phyloP scores from a whole-genome alignment of 2,329 filamentous ascomycete genomes.

The Venturia effusa region DNA sequence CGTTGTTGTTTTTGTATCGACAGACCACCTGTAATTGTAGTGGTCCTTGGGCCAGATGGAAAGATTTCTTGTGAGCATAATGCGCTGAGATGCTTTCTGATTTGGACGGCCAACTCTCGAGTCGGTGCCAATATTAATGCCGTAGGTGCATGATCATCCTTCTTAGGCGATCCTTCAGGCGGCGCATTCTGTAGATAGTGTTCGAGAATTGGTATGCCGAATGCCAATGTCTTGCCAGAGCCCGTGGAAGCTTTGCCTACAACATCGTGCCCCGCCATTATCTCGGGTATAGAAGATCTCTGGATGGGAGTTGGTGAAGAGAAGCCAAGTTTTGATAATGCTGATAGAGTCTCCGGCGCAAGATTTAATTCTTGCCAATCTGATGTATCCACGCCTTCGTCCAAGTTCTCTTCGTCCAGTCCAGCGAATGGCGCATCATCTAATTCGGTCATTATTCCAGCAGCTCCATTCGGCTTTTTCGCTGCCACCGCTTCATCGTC shows the following conservation, averaged over 20 bases:
- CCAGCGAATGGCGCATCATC: conserved; percentile 43
- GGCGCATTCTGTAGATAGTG: conserved; percentile 47
- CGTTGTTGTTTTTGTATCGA: conserved; percentile 93
- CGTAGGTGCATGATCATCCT: conserved; percentile 44
- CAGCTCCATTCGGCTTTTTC: background rate
- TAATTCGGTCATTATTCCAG: conserved; percentile 21
- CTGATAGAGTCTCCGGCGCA: conserved; percentile 58
- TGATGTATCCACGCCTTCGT: conserved; percentile 57
- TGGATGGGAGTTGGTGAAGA: conserved; percentile 75
- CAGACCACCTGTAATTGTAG: conserved; percentile 81
- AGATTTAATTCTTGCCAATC: conserved; percentile 69
- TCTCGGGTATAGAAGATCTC: conserved; percentile 64
- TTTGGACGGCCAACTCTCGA: conserved; percentile 84
- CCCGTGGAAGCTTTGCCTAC: conserved; percentile 94
- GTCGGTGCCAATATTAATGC: conserved; percentile 85
- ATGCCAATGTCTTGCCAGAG: conserved; percentile 92
- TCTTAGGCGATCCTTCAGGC: conserved; percentile 20
- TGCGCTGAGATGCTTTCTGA: conserved; percentile 69
- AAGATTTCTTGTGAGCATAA: conserved; percentile 60
- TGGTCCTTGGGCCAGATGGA: conserved; percentile 47
- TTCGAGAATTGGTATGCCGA: conserved; percentile 87
- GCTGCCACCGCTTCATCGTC: background rate
- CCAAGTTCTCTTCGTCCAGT: conserved; percentile 39
- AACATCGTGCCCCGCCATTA: conserved; percentile 75
- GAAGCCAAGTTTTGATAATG: conserved; percentile 73